Evolutionary conservation across 2,329 filamentous ascomycete species (phyloP), one percentile per base, ranked within the genome.

Genomic region (Ophiocordyceps camponoti-floridani): DNA sequence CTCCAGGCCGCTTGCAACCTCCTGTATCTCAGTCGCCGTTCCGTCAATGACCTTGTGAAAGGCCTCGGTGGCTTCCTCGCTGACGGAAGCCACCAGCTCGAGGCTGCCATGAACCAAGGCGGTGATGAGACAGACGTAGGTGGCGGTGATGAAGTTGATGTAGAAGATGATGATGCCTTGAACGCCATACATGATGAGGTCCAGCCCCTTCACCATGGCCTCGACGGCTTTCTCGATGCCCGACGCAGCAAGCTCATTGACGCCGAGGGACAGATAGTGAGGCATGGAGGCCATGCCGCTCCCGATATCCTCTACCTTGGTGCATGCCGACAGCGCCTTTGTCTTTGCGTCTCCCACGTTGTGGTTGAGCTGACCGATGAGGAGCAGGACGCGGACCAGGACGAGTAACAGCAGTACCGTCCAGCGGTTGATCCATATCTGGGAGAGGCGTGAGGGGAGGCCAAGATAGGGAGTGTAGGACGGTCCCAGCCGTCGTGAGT

Each of bases 281-380:
- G 91, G 91, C 87, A 96, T 94, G 35, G 91, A 96, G 37, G 89
- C 91, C 85, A 98, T 89, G 48, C 86, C 75, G 59, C 87, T 95
- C 50, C 89, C 91, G 53, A 94, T 77, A 52, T 85, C 85, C 66
- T 98, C 89, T 42, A 96, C 89, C 59, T 84, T 83, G 47, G 80
- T 86, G 62, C 91, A 98, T 50, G 89, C 87, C 44, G 84, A 82
- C 44, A 94, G 73, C 23, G 91, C 89, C 68, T 94, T 79, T 46
- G 67, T 62, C 60, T 86, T 82, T 42, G 91, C 89, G 46, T 79
- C 77, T 45, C 64, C 75, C 50, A 96, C 75, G 57, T 88, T 79
- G 52, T 77, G 70, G 57, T 87, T 72, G 50, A 95, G 73, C 53
- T 74, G 73, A 45, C 72, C 71, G 45, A 89, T 75, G 35, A 88